Conservation (phyloP, 208 protist species). For the Tritrichomonas musculus region DNA sequence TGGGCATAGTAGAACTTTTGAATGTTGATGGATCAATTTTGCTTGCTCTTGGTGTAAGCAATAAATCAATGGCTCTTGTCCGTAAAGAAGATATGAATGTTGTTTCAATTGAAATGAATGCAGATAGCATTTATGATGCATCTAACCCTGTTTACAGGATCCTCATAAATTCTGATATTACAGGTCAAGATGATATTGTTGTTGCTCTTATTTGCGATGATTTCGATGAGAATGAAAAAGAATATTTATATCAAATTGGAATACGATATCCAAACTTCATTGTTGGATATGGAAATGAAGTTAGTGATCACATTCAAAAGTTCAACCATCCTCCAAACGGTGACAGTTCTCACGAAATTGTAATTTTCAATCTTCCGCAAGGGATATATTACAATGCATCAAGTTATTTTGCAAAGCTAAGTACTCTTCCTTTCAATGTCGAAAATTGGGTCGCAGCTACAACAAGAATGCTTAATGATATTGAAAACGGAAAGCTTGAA, state of each 20-base stretch:
- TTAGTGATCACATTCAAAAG: background rate
- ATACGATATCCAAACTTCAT: background rate
- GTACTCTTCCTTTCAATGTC: background rate
- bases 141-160: background rate
- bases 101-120: background rate
- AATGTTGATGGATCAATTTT: background rate
- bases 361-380: background rate
- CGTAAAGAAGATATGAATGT: background rate
- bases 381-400: background rate
- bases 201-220: background rate
- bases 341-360: background rate
- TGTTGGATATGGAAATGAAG: background rate
- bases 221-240: background rate
- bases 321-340: too few species aligned
- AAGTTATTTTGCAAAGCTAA: background rate
- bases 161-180: background rate
- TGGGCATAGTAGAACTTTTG: background rate
- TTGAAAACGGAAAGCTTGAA: background rate
- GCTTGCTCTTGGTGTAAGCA: background rate
- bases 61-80: background rate
- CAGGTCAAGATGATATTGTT: background rate
- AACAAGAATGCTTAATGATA: background rate
- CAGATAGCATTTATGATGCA: background rate
- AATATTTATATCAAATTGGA: background rate
- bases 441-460: background rate